These are phyloP conservation scores for Podaxis rugospora DNA, from an alignment of 768 basidiomycete species.

Conservation along the genomic window DNA sequence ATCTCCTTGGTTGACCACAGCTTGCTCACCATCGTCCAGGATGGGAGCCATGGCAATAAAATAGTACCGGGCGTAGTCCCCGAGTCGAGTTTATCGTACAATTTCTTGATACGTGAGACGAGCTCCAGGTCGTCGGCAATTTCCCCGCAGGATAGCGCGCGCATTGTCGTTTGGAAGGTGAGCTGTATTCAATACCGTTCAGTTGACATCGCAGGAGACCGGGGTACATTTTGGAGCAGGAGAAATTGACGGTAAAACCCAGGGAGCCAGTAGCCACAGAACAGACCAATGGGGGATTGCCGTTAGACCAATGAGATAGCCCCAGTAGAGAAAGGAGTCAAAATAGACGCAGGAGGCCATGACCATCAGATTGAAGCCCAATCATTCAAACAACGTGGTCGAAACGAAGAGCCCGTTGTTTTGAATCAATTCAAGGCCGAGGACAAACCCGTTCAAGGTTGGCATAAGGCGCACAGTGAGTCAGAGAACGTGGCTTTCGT, in stretches of 20 bases:
- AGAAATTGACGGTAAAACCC: conserved; percentile 5
- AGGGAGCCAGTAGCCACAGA: not conserved
- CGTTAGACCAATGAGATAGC: not conserved
- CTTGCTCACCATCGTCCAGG: conserved; percentile 67
- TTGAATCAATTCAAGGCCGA: not conserved
- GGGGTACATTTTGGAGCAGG: conserved; percentile 8
- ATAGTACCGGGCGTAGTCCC: conserved; percentile 72
- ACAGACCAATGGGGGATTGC: not conserved
- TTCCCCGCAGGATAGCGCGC: conserved; percentile 62
- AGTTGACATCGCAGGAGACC: not conserved
- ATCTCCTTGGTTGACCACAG: conserved; percentile 71
- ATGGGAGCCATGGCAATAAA: conserved; percentile 74
- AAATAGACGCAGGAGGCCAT: not conserved
- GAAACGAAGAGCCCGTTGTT: not conserved
- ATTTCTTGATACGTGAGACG: conserved; percentile 55
- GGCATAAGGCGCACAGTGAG: not conserved
- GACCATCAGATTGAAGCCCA: not conserved
- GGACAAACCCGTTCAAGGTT: not conserved
- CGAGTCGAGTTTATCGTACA: conserved; percentile 67
- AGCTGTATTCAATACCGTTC: conserved; percentile 33
- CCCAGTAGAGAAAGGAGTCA: not conserved
- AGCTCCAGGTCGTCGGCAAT: conserved; percentile 61
- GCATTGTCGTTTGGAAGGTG: conserved; percentile 69
- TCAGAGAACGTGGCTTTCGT: conserved; percentile 6
- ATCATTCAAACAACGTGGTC: conserved; percentile 6